These are phyloP conservation scores for Breviolum minutum DNA, from an alignment of 73 alveolate species.

Conservation along the genomic window DNA sequence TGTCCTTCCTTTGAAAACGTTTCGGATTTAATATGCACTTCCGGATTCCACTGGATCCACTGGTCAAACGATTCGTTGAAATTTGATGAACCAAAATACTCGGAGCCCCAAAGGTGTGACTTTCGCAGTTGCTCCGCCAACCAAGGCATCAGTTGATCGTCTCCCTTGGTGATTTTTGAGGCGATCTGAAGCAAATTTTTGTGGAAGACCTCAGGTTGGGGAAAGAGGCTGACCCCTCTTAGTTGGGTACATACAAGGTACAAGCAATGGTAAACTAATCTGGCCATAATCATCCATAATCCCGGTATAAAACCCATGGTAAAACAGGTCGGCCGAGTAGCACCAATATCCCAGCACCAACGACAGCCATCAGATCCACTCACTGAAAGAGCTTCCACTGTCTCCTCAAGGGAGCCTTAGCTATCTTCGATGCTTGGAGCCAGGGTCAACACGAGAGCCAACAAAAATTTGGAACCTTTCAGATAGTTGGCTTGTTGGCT, in stretches of 20 bases:
- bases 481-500: neutral
- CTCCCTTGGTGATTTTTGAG: neutral
- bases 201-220: too few relatives aligned
- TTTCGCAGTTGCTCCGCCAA: conserved; percentile 18
- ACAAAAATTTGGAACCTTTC: neutral
- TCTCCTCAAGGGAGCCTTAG: neutral
- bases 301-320: too few relatives aligned
- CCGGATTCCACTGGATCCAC: neutral
- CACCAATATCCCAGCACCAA: conserved; percentile 12
- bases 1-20: neutral
- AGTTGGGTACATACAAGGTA: too few relatives aligned
- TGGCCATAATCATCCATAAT: too few relatives aligned
- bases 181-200: too few relatives aligned
- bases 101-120: conserved; percentile 1
- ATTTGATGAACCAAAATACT: neutral
- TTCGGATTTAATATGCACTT: too few relatives aligned
- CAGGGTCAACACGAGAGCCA: too few relatives aligned
- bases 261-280: too few relatives aligned
- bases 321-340: neutral
- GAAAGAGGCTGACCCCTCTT: too few relatives aligned
- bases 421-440: too few relatives aligned
- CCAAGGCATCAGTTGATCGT: conserved; percentile 53
- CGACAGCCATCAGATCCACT: neutral
- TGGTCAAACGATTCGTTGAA: neutral
- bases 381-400: neutral